Evolutionary conservation across 805 yeast species (phyloP).

Genomic region (Diddensiella santjacobensis): DNA sequence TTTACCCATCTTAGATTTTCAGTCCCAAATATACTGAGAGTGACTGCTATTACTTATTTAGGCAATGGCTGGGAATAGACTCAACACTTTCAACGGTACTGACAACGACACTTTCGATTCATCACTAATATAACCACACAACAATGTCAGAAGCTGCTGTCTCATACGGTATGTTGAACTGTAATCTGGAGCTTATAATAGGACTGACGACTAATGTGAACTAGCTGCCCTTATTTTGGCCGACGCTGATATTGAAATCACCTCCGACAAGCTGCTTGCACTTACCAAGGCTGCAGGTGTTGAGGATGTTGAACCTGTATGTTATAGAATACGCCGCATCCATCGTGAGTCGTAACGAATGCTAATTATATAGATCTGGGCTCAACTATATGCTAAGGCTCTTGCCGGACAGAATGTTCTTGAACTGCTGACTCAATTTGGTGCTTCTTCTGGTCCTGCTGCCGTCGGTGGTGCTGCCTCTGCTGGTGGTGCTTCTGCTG

Average conservation of each 20-base stretch:
- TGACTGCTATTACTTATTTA: not conserved
- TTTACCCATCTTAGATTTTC: too few relatives aligned
- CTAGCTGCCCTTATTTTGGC: conserved; percentile 94
- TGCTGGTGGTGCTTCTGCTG: conserved; percentile 61
- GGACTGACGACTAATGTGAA: too few relatives aligned
- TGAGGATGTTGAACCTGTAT: conserved; percentile 54
- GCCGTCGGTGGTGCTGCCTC: conserved; percentile 63
- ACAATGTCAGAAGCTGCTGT: conserved; percentile 65
- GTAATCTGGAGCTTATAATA: not conserved
- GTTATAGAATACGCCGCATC: too few relatives aligned
- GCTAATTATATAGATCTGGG: conserved; percentile 54
- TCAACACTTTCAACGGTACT: conserved; percentile 3
- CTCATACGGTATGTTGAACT: conserved; percentile 54
- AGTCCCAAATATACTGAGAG: too few relatives aligned
- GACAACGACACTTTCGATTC: conserved; percentile 8
- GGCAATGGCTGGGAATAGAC: not conserved
- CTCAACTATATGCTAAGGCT: conserved; percentile 86
- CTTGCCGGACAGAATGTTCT: conserved; percentile 78
- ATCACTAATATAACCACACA: conserved; percentile 12
- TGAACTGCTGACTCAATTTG: conserved; percentile 65
- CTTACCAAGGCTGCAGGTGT: conserved; percentile 81
- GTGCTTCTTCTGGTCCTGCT: conserved; percentile 71
- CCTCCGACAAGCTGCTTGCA: conserved; percentile 77
- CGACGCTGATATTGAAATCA: conserved; percentile 92
- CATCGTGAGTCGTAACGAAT: too few relatives aligned